These are phyloP conservation scores for Westerdykella aurantiaca DNA, from an alignment of 2,329 filamentous ascomycete species.

Conservation along the genomic window DNA sequence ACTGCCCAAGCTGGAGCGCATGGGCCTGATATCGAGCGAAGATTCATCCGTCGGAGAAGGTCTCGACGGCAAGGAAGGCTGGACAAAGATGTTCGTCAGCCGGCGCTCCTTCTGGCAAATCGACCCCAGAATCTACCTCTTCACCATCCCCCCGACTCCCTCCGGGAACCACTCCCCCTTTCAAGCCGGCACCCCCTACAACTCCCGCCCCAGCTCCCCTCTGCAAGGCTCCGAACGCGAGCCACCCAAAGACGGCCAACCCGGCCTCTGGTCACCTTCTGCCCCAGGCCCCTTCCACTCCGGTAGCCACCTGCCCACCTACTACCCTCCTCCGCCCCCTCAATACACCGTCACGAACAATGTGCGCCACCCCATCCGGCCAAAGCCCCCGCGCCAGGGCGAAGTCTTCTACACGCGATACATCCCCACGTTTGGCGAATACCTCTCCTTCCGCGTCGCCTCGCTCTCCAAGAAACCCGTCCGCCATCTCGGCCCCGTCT, in stretches of 20 bases:
- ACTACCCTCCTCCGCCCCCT: slow-evolving; percentile 76
- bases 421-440: slow-evolving; percentile 74
- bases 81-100: slow-evolving; percentile 77
- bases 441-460: slow-evolving; percentile 82
- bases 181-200: slow-evolving; percentile 46
- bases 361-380: slow-evolving; percentile 76
- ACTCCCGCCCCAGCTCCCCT: slow-evolving; percentile 49
- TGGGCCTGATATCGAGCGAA: slow-evolving; percentile 74
- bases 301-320: slow-evolving; percentile 79
- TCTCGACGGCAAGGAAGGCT: slow-evolving; percentile 59
- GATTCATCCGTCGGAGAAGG: slow-evolving; percentile 69
- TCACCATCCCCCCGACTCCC: slow-evolving; percentile 64
- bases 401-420: slow-evolving; percentile 88
- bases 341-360: slow-evolving; percentile 76
- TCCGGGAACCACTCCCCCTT: slow-evolving; percentile 40
- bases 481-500: slow-evolving; percentile 56
- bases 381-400: slow-evolving; percentile 83
- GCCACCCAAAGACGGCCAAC: slow-evolving; percentile 23
- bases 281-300: slow-evolving; percentile 68
- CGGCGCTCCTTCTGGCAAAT: slow-evolving; percentile 86
- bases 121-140: slow-evolving; percentile 79
- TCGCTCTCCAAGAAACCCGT: slow-evolving; percentile 61
- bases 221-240: slow-evolving; percentile 21
- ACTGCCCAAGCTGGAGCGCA: slow-evolving; percentile 84
- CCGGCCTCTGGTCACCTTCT: slow-evolving; percentile 37